These are phyloP conservation scores for Mallotus nudiflorus DNA, from an alignment of 345 rosid species.

Conservation along the genomic window DNA sequence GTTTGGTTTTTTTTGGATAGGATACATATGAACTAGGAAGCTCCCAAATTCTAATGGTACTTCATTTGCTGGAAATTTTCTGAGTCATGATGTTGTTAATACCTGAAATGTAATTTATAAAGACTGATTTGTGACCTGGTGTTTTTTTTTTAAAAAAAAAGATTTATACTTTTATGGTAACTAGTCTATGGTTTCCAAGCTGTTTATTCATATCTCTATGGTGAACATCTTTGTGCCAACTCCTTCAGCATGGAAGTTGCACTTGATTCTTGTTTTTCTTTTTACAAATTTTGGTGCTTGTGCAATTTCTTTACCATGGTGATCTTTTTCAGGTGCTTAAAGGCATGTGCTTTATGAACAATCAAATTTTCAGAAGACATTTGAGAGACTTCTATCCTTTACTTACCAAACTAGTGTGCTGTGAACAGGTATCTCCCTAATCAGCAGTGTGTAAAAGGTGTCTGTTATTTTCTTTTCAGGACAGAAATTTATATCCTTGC, in stretches of 20 bases:
- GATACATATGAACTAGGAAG: not conserved
- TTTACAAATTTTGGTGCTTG: not conserved
- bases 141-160: not conserved
- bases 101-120: too few relatives aligned
- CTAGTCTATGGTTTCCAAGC: not conserved
- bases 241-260: not conserved
- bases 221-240: not conserved
- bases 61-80: not conserved
- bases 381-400: slow-evolving; percentile 87
- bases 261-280: not conserved
- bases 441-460: not conserved
- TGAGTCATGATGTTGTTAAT: not conserved
- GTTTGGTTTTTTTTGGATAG: not conserved
- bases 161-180: not conserved
- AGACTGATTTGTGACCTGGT: not conserved
- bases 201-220: not conserved
- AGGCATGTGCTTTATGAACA: slow-evolving; percentile 95
- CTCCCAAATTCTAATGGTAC: not conserved
- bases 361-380: slow-evolving; percentile 75
- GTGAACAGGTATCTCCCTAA: slow-evolving; percentile 72
- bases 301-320: not conserved
- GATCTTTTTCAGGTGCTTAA: slow-evolving; percentile 68
- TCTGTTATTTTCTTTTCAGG: not conserved
- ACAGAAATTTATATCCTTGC: not conserved
- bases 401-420: slow-evolving; percentile 87